phyloP scores from a whole-genome alignment of 2,329 filamentous ascomycete genomes.

The Colletotrichum orbiculare region DNA sequence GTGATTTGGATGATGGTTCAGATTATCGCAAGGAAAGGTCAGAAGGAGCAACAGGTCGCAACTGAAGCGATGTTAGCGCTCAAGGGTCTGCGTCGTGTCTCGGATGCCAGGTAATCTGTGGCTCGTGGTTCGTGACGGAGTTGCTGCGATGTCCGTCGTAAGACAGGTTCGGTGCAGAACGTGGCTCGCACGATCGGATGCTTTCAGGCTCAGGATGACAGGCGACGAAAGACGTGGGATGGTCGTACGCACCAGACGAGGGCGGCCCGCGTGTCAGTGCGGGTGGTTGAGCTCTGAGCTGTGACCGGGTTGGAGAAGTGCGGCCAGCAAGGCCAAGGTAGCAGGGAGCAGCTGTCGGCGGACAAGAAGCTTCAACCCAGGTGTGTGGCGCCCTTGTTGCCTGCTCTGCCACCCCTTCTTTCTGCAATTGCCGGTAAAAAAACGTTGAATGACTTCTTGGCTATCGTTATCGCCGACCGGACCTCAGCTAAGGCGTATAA shows the following conservation, averaged over 20 bases:
- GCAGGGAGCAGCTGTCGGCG: slow-evolving; percentile 28
- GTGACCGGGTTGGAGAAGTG: background rate
- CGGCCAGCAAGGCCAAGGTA: background rate
- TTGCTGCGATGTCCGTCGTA: slow-evolving; percentile 6
- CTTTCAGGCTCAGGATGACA: slow-evolving; percentile 4
- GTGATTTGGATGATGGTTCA: slow-evolving; percentile 23
- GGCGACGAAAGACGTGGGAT: background rate
- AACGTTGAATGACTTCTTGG: too few species aligned
- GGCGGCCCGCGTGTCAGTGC: slow-evolving; percentile 5
- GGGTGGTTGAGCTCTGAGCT: slow-evolving; percentile 3
- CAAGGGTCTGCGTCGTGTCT: slow-evolving; percentile 18
- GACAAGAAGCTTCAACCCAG: slow-evolving; percentile 25
- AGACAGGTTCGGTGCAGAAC: slow-evolving; percentile 12
- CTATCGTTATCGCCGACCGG: background rate
- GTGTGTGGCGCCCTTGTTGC: background rate
- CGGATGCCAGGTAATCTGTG: background rate
- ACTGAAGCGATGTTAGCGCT: slow-evolving; percentile 4
- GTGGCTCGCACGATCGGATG: background rate
- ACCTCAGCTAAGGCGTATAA: too few species aligned
- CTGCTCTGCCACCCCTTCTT: too few species aligned
- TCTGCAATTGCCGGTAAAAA: too few species aligned
- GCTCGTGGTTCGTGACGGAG: background rate
- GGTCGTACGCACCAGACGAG: too few species aligned
- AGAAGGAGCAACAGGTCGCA: slow-evolving; percentile 26
- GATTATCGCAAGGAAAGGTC: slow-evolving; percentile 20